These are phyloP conservation scores for Geranomyces variabilis DNA, from an alignment of 192 early-diverging fungal species.

Conservation along the genomic window DNA sequence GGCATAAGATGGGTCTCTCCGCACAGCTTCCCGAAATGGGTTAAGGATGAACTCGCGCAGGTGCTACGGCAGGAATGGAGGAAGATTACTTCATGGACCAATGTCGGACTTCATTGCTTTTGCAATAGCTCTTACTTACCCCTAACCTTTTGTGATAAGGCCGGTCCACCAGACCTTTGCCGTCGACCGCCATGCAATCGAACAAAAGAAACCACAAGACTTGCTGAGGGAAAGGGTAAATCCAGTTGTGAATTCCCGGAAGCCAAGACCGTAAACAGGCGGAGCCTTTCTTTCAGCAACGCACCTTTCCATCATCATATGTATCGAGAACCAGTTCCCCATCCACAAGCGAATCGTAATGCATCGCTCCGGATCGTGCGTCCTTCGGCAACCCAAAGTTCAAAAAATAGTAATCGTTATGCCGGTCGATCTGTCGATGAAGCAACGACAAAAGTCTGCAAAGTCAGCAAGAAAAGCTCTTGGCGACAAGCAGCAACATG, in stretches of 20 bases:
- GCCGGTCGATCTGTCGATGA: slow-evolving; percentile 72
- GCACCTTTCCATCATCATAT: slow-evolving; percentile 58
- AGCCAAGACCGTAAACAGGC: too few relatives aligned
- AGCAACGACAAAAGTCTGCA: background rate
- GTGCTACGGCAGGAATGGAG: slow-evolving; percentile 47
- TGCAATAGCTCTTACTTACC: slow-evolving; percentile 47
- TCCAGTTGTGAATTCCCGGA: background rate
- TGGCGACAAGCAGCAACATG: background rate
- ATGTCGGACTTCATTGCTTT: background rate
- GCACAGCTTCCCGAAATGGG: slow-evolving; percentile 61
- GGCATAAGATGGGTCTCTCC: slow-evolving; percentile 39
- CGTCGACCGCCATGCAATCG: slow-evolving; percentile 71
- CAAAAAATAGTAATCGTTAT: slow-evolving; percentile 77
- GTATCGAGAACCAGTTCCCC: slow-evolving; percentile 87
- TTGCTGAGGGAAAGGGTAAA: slow-evolving; percentile 15
- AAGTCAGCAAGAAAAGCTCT: background rate
- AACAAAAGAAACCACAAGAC: slow-evolving; percentile 55
- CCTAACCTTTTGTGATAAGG: slow-evolving; percentile 72
- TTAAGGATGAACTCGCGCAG: slow-evolving; percentile 64
- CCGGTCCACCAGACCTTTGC: slow-evolving; percentile 57
- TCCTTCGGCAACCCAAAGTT: slow-evolving; percentile 58
- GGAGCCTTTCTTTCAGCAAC: background rate
- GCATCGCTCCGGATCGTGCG: slow-evolving; percentile 35
- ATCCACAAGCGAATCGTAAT: slow-evolving; percentile 81
- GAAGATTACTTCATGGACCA: background rate